Conservation (phyloP, 2,329 filamentous ascomycete species). For the Lasiodiplodia theobromae region DNA sequence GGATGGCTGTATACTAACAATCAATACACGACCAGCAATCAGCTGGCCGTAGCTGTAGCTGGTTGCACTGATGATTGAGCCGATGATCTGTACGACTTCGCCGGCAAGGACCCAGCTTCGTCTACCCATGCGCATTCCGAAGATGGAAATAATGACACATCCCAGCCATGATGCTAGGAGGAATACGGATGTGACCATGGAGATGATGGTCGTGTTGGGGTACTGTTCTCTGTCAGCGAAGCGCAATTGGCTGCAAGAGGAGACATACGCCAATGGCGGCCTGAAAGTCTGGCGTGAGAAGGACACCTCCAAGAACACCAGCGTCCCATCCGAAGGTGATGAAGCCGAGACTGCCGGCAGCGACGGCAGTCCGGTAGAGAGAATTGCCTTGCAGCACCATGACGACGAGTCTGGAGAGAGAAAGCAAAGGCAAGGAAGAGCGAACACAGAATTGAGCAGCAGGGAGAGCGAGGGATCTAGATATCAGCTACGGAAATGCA, state of each 20-base stretch:
- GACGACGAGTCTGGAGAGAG: conserved; percentile 2
- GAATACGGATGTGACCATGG: conserved; percentile 40
- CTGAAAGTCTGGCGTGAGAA: conserved; percentile 40
- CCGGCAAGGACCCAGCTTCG: conserved; percentile 39
- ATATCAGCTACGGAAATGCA: background rate
- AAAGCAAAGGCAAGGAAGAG: conserved; percentile 9
- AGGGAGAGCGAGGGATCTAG: conserved; percentile 6
- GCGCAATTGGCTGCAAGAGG: background rate
- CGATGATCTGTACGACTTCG: conserved; percentile 39
- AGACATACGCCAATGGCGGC: conserved; percentile 39
- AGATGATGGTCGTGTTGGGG: conserved; percentile 37
- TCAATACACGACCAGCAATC: conserved; percentile 39
- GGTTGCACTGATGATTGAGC: conserved; percentile 40
- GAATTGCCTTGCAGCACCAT: conserved; percentile 28
- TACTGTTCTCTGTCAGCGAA: conserved; percentile 31
- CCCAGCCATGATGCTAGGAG: conserved; percentile 43
- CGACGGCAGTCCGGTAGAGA: conserved; percentile 28
- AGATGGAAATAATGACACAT: conserved; percentile 37
- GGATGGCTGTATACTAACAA: conserved; percentile 31
- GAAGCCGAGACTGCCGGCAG: conserved; percentile 39
- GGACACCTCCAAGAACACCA: conserved; percentile 44
- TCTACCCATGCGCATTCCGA: conserved; percentile 38
- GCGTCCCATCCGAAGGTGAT: conserved; percentile 47
- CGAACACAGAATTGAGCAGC: conserved; percentile 4
- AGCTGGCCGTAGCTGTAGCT: conserved; percentile 40